Conservation (phyloP, 345 rosid species). For the Euphorbia lathyris region DNA sequence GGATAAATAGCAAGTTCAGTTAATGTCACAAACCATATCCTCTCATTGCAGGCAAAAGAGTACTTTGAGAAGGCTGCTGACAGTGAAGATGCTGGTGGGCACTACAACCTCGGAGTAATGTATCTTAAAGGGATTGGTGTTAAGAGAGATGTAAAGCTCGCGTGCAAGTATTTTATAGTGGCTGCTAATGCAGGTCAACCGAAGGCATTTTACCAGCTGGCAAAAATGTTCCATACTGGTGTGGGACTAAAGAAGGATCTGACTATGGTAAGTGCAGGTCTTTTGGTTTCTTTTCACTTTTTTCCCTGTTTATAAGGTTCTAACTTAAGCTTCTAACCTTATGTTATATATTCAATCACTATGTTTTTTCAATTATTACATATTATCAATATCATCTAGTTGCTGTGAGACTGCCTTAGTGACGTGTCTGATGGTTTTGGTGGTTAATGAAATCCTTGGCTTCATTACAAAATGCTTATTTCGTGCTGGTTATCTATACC, state of each 20-base stretch:
- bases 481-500: background rate
- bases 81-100: conserved; percentile 76
- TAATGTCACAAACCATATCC: background rate
- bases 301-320: too few relatives aligned
- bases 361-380: background rate
- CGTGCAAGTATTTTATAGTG: conserved; percentile 58
- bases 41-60: conserved; percentile 71
- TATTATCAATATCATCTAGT: background rate
- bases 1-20: background rate
- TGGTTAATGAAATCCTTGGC: background rate
- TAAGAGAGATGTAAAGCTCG: conserved; percentile 76
- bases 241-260: conserved; percentile 84
- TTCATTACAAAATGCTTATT: too few relatives aligned
- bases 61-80: conserved; percentile 91
- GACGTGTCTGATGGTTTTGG: background rate
- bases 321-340: background rate
- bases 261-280: conserved; percentile 48
- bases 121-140: conserved; percentile 88
- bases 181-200: conserved; percentile 98
- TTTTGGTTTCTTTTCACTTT: background rate
- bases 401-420: background rate
- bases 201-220: conserved; percentile 96
- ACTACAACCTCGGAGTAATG: conserved; percentile 95
- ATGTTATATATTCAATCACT: background rate
- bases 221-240: conserved; percentile 97